A percentile compares a stretch with the other conserved stretches of the same genome.
Conservation (phyloP, 495 filamentous ascomycete genomes). For the Penicillium canariense region DNA sequence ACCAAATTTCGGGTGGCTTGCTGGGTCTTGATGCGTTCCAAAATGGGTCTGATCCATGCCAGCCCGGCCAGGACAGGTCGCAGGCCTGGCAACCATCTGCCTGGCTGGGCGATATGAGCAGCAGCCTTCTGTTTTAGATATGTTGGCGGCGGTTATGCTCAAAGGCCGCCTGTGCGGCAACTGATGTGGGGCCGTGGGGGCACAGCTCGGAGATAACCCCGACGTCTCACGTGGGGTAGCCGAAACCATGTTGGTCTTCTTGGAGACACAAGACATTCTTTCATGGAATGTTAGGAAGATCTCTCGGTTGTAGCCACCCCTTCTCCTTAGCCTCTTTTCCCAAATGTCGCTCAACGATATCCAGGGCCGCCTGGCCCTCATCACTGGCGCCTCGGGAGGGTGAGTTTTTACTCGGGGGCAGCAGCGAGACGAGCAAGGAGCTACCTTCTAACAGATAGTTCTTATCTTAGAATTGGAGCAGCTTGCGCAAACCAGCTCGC, state of each 20-base stretch:
- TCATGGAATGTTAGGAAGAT: not conserved
- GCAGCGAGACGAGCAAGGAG: not conserved
- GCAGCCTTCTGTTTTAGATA: slow-evolving; percentile 40
- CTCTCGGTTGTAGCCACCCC: not conserved
- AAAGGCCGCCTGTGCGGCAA: slow-evolving; percentile 13
- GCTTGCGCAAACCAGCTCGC: slow-evolving; percentile 58
- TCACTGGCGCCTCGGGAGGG: slow-evolving; percentile 67
- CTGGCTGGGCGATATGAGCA: slow-evolving; percentile 46
- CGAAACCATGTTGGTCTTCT: slow-evolving; percentile 12
- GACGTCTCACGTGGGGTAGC: slow-evolving; percentile 22
- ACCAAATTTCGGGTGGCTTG: slow-evolving; percentile 38
- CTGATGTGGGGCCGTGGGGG: slow-evolving; percentile 26
- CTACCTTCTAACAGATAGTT: slow-evolving; percentile 1
- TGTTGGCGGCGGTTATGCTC: not conserved
- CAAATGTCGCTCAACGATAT: slow-evolving; percentile 50
- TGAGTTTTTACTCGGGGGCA: slow-evolving; percentile 27
- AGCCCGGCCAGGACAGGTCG: slow-evolving; percentile 32
- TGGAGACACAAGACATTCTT: slow-evolving; percentile 5
- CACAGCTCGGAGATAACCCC: slow-evolving; percentile 23
- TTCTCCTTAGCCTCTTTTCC: not conserved
- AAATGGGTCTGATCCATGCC: slow-evolving; percentile 31
- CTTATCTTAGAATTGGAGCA: slow-evolving; percentile 52
- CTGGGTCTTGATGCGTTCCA: slow-evolving; percentile 41
- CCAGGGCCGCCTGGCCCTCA: slow-evolving; percentile 56
- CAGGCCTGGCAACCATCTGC: slow-evolving; percentile 42